Evolutionary conservation across 129 eudicot species (phyloP).

Genomic region (Saposhnikovia divaricata): DNA sequence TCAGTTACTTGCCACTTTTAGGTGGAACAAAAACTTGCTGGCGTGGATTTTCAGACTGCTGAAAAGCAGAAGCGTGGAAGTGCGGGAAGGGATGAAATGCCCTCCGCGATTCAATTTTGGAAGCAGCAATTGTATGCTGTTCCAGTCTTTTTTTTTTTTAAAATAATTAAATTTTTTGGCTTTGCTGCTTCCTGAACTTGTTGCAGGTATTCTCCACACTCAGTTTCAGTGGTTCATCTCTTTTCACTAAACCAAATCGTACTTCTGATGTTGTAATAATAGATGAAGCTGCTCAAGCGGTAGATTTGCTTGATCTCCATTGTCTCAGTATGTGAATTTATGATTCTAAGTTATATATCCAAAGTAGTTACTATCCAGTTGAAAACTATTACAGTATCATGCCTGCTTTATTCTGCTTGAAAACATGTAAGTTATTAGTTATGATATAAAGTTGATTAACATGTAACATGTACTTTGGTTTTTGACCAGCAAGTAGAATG

Average conservation of each 20-base stretch:
- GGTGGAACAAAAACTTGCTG: too few species aligned
- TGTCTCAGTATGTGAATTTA: not conserved
- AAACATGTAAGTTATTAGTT: too few species aligned
- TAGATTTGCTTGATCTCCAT: slow-evolving; percentile 25
- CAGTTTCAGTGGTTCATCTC: slow-evolving; percentile 87
- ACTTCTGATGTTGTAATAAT: slow-evolving; percentile 84
- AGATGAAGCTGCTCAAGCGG: slow-evolving; percentile 99
- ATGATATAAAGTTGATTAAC: too few species aligned
- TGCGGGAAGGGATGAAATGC: too few species aligned
- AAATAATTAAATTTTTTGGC: not conserved
- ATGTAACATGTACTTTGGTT: too few species aligned
- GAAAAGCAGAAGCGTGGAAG: too few species aligned
- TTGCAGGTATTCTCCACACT: slow-evolving; percentile 96
- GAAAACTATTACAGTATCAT: too few species aligned
- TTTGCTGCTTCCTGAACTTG: slow-evolving; percentile 10
- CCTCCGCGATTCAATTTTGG: slow-evolving; percentile 52
- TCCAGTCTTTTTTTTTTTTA: slow-evolving; percentile 4
- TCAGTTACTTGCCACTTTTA: slow-evolving; percentile 3
- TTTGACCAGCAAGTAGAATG: too few species aligned
- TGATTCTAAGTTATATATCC: not conserved
- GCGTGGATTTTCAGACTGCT: too few species aligned
- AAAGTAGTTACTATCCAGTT: too few species aligned
- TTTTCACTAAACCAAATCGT: slow-evolving; percentile 66
- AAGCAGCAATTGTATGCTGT: slow-evolving; percentile 78
- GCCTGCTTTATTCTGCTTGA: too few species aligned